Conservation (phyloP, 805 yeast genomes). For the Wickerhamiella siamensis region DNA sequence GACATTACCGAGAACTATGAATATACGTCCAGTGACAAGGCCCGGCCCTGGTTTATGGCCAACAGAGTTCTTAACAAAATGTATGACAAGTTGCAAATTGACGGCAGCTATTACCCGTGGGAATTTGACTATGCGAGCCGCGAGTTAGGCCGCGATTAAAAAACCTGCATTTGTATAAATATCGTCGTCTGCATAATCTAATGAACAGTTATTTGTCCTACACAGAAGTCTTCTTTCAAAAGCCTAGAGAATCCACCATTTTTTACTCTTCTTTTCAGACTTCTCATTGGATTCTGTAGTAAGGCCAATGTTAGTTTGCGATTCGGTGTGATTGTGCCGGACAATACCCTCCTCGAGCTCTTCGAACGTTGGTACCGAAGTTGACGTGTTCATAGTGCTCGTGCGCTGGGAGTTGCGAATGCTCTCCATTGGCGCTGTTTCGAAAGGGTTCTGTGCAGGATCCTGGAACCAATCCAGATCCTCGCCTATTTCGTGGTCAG, state of each 20-base stretch:
- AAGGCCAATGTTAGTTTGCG: not conserved
- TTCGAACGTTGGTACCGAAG: not conserved
- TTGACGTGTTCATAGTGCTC: not conserved
- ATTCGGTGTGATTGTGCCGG: not conserved
- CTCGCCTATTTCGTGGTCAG: conserved; percentile 50
- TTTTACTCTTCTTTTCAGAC: not conserved
- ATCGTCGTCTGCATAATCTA: not conserved
- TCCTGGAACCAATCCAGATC: conserved; percentile 17
- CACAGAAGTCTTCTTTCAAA: too few species aligned
- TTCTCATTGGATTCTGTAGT: not conserved
- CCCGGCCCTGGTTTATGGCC: conserved; percentile 22
- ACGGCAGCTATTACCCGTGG: conserved; percentile 13
- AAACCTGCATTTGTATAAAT: not conserved
- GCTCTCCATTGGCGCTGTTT: not conserved
- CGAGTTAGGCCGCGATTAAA: not conserved
- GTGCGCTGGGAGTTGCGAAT: conserved; percentile 1
- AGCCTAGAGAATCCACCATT: not conserved
- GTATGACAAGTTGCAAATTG: conserved; percentile 11
- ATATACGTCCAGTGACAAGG: conserved; percentile 28
- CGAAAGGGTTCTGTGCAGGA: conserved; percentile 13
- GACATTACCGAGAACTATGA: conserved; percentile 38
- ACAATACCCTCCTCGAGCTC: not conserved
- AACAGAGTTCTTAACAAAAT: conserved; percentile 17
- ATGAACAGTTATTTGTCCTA: not conserved
- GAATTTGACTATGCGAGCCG: conserved; percentile 11